Evolutionary conservation across 805 yeast species (phyloP).

Genomic region (Blastobotrys muscicola): DNA sequence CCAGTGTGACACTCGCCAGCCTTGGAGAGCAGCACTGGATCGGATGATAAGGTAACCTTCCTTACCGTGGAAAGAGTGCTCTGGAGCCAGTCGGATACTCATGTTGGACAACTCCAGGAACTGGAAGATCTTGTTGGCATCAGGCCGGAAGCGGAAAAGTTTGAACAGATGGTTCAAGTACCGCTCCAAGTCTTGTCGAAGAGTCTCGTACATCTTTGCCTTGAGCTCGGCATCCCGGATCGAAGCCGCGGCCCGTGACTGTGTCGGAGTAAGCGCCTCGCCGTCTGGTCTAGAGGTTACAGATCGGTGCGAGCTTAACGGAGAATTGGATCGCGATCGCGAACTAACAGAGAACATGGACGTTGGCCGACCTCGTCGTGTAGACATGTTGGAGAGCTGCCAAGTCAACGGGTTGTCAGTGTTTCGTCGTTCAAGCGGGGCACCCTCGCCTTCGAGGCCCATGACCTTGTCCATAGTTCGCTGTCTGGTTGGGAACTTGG

Average conservation of each 20-base stretch:
- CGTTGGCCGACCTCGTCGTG: background rate
- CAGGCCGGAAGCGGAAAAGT: conserved; percentile 60
- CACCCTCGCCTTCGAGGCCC: background rate
- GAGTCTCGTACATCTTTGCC: conserved; percentile 1
- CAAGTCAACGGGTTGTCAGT: too few relatives aligned
- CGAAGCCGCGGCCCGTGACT: background rate
- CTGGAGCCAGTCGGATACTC: conserved; percentile 73
- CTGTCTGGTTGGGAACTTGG: conserved; percentile 33
- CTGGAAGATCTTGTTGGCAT: conserved; percentile 71
- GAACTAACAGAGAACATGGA: conserved; percentile 3
- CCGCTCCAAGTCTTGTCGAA: conserved; percentile 37
- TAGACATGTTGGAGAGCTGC: background rate
- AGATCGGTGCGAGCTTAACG: background rate
- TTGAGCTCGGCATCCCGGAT: background rate
- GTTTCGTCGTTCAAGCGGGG: background rate
- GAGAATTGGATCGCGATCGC: background rate
- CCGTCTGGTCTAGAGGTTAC: background rate
- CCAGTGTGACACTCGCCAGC: conserved; percentile 93
- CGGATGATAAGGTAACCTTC: conserved; percentile 79
- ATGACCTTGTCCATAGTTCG: background rate
- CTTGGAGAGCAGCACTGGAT: conserved; percentile 78
- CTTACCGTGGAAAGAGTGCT: conserved; percentile 72
- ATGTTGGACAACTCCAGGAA: conserved; percentile 87
- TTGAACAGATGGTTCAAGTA: conserved; percentile 58
- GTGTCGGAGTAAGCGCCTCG: background rate